Evolutionary conservation across 2,329 filamentous ascomycete species (phyloP), one percentile per base, ranked within the genome.

Genomic region (Nigrograna mackinnonii): DNA sequence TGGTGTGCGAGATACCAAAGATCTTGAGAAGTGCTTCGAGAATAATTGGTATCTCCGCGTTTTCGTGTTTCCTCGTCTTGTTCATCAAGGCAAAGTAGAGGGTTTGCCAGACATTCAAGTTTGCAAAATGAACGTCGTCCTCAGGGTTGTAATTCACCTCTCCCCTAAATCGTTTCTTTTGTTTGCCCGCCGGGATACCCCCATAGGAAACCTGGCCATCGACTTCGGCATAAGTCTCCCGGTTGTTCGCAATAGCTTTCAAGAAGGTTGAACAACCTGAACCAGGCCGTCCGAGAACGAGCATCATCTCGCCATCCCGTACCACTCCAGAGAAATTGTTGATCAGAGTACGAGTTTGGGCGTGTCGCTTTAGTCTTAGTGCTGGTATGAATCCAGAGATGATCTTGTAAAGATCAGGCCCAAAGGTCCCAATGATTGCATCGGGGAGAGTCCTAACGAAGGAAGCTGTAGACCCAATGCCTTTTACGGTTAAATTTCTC

Each of bases 91-190:
- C 85, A 57, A 92, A 91, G 4, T 79, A 82, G 31, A 92, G 72
- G 0, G 88, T 91, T 66, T 91, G 86, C 78, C 85, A 87, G 0
- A 92, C 88, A 5, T 84, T 90, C 24, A 92, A 73, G 2, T 78
- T 77, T 3, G 88, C 84, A 58, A 91, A 84, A 62, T 92, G 88
- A 14, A 82, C 76, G 56, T 91, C 87, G 52, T 90, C 87, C 63
- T 92, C 87, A 13, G 80, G 81, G 54, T 89, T 90, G 65, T 91
- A 91, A 54, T 84, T 85, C 58, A 89, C 86, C 62, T 91, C 87
- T 24, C 87, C 87, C 34, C 85, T 77, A 64, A 86, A 91, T 48
- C 79, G 74, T 58, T 84, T 83, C 56, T 79, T 76, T 57, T 89
- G 85, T 54, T 86, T 82, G 20, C 80, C 73, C 0, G 87, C 84